Evolutionary conservation across 192 early-diverging fungal genomes (phyloP).

Genomic region (Borealophlyctis nickersoniae): DNA sequence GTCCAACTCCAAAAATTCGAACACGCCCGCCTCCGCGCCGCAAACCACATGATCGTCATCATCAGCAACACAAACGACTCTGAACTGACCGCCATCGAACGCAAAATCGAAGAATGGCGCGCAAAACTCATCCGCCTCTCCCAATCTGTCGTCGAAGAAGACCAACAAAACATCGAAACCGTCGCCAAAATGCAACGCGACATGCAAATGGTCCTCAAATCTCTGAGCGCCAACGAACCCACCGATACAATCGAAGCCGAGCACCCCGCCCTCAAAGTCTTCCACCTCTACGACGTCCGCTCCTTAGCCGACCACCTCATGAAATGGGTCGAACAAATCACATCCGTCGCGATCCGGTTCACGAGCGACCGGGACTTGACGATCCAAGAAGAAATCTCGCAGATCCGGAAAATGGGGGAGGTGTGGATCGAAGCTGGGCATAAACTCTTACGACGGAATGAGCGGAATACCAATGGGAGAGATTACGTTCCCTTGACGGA

Average conservation of each 20-base stretch:
- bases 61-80: conserved; percentile 46
- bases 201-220: conserved; percentile 51
- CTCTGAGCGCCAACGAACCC: conserved; percentile 39
- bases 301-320: conserved; percentile 39
- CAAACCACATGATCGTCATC: conserved; percentile 52
- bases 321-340: conserved; percentile 50
- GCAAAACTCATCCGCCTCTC: conserved; percentile 43
- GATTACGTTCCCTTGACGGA: conserved; percentile 46
- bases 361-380: conserved; percentile 49
- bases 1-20: conserved; percentile 49
- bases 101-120: conserved; percentile 53
- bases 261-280: conserved; percentile 47
- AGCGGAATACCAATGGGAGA: conserved; percentile 46
- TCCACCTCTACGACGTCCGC: conserved; percentile 48
- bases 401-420: conserved; percentile 41
- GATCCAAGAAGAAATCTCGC: conserved; percentile 47
- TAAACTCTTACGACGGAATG: conserved; percentile 46
- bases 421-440: conserved; percentile 45
- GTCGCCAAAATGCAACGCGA: conserved; percentile 47
- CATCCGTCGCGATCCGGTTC: conserved; percentile 46
- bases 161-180: conserved; percentile 47
- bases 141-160: conserved; percentile 55
- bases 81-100: conserved; percentile 46
- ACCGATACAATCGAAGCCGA: conserved; percentile 39
- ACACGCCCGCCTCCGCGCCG: conserved; percentile 39